Conservation (phyloP, 257 asterid genomes). For the Solanum sejunctum region DNA sequence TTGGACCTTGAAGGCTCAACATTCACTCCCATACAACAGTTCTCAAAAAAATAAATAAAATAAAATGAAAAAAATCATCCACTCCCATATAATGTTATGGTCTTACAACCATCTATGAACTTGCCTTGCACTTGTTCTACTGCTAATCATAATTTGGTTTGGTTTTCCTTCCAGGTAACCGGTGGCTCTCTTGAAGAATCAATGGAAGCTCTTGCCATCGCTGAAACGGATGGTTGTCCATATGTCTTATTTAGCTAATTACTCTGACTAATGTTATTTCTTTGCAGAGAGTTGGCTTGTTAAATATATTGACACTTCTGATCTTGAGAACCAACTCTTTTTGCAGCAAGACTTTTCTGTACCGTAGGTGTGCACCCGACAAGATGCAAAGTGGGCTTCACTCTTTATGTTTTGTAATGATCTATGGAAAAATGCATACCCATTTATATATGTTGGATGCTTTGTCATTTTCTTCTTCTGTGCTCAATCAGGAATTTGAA, state of each 20-base stretch:
- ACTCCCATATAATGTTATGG: background rate
- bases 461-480: background rate
- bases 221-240: slow-evolving; percentile 81
- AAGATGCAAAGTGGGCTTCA: slow-evolving; percentile 71
- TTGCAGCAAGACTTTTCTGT: slow-evolving; percentile 85
- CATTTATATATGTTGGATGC: background rate
- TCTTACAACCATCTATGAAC: background rate
- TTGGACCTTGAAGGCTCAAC: background rate
- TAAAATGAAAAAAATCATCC: background rate
- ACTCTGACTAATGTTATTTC: background rate
- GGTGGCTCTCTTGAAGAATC: slow-evolving; percentile 97
- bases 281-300: background rate
- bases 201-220: slow-evolving; percentile 87
- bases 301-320: background rate
- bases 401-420: background rate
- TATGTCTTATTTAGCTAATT: background rate
- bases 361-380: slow-evolving; percentile 99
- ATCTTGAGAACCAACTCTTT: background rate
- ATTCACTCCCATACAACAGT: background rate
- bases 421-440: background rate
- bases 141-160: background rate
- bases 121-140: background rate
- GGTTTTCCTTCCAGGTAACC: slow-evolving; percentile 46
- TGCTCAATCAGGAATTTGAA: slow-evolving; percentile 63
- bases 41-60: background rate